A percentile compares a stretch with the other conserved stretches of the same genome.
These are phyloP conservation scores for Phyllosticta paracitricarpa DNA, from an alignment of 2,329 filamentous ascomycete species.

Conservation along the genomic window DNA sequence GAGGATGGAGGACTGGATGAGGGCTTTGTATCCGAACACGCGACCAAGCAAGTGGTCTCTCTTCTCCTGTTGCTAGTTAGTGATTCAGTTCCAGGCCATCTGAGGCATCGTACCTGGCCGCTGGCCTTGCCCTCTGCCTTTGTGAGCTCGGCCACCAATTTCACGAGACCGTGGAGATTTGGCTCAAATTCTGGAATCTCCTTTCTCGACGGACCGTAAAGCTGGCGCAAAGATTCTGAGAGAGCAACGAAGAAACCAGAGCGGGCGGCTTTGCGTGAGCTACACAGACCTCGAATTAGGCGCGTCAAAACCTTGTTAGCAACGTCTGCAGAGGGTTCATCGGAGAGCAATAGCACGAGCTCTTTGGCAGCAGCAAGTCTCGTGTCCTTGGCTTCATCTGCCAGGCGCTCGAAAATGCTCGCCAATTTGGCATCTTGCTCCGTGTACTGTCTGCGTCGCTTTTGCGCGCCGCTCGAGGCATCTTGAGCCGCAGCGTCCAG, in stretches of 20 bases:
- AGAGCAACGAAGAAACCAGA: constrained; percentile 84
- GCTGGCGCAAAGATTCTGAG: constrained; percentile 65
- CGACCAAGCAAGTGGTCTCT: constrained; percentile 77
- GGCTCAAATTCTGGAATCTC: constrained; percentile 24
- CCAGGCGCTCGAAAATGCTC: constrained; percentile 37
- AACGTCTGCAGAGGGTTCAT: constrained; percentile 27
- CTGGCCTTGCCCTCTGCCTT: constrained; percentile 42
- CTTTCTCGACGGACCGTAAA: constrained; percentile 43
- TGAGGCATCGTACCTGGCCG: constrained; percentile 38
- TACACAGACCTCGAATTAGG: constrained; percentile 80
- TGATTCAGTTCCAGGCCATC: background rate
- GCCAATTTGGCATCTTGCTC: constrained; percentile 34
- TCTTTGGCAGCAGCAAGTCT: constrained; percentile 36
- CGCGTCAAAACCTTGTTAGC: constrained; percentile 32
- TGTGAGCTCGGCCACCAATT: constrained; percentile 44
- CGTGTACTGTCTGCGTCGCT: constrained; percentile 27
- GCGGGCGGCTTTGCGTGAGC: constrained; percentile 77
- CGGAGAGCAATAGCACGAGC: constrained; percentile 32
- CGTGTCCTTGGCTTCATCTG: constrained; percentile 35
- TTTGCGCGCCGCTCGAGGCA: constrained; percentile 15
- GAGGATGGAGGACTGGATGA: constrained; percentile 68
- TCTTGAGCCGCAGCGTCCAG: constrained; percentile 9
- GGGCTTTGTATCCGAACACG: constrained; percentile 76
- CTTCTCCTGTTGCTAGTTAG: constrained; percentile 54
- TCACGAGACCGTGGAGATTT: constrained; percentile 36